A percentile compares a stretch with the other conserved stretches of the same genome.
Conservation (phyloP, 2,329 filamentous ascomycete species). For the Hymenoscyphus linearis region DNA sequence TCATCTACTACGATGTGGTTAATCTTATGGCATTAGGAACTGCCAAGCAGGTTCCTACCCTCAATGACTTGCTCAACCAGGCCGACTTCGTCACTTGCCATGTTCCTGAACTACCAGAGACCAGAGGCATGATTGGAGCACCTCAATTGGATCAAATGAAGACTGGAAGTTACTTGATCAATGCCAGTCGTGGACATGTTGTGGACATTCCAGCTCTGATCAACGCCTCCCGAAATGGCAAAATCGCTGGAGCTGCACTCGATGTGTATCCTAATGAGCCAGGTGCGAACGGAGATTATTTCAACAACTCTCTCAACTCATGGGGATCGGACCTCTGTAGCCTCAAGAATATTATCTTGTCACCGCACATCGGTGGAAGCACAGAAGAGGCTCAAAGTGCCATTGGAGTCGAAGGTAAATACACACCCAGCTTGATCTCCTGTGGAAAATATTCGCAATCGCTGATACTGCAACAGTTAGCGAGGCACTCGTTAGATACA, state of each 20-base stretch:
- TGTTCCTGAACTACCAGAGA: conserved; percentile 90
- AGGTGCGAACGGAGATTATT: conserved; percentile 90
- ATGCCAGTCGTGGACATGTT: conserved; percentile 88
- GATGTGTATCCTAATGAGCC: conserved; percentile 96
- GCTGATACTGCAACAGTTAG: conserved; percentile 50
- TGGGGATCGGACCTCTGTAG: conserved; percentile 83
- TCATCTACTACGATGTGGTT: conserved; percentile 94
- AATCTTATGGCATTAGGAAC: conserved; percentile 94
- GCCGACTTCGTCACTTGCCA: conserved; percentile 94
- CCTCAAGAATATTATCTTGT: conserved; percentile 89
- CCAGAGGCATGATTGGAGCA: conserved; percentile 83
- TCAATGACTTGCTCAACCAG: conserved; percentile 69
- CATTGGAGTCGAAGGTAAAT: conserved; percentile 76
- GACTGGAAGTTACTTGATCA: conserved; percentile 87
- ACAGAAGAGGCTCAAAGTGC: conserved; percentile 96
- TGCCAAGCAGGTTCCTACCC: conserved; percentile 71
- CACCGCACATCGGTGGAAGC: conserved; percentile 94
- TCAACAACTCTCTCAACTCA: conserved; percentile 73
- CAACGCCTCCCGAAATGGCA: conserved; percentile 77
- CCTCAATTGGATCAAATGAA: conserved; percentile 84
- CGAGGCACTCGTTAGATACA: conserved; percentile 83
- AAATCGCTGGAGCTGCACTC: conserved; percentile 88
- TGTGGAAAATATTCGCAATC: background rate
- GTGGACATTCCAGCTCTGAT: conserved; percentile 92
- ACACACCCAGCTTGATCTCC: background rate